Base-by-base conservation (phyloP, 805 yeast genomes). In the Candida ulmi region DNA sequence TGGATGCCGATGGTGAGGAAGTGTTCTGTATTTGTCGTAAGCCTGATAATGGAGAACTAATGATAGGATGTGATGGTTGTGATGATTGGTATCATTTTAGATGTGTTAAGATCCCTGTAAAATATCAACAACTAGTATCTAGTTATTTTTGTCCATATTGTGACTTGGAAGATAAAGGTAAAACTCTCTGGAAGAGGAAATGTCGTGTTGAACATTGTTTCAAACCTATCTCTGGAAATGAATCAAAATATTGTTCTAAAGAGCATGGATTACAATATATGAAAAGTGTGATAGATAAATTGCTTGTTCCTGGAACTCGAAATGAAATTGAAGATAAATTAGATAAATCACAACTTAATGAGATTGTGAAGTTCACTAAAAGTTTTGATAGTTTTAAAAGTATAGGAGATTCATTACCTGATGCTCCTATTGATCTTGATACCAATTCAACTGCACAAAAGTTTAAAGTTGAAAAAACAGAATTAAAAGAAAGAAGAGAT, bases 51-150 rank as follows among this genome's bases (percentile, higher is more conserved):
- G 93, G 90, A 2, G 80, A 77, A 42, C 63, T 88, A 56, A 90
- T 90, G 97, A 83, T 90, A n/a, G 87, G 84, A 0, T 88, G 97
- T 57, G 96, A 88, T 57, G 90, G 87, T 6, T 90, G 97, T 61
- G 96, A 88, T 53, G 96, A 87, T 42, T 90, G 97, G 97, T 90
- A 72, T 55, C 97, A 90, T 61, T 86, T 88, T 60, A 65, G 63
- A 34, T 90, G 97, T 57, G 75, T 88, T 71, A 71, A 70, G 38
- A 55, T 88, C 28, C 69, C 78, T 37, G 57, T 56, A 8, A 61
- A 66, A 39, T 72, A 71, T 51, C 69, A 74, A 41, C 67, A 71
- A 30, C 63, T 88, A 37, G 79, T 88, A 11, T 68, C 74, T 35
- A 72, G 73, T 39, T 88, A 73, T 54, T 83, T 66, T 55, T 88